Conservation (phyloP, 257 asterid genomes). For the Petrea volubilis region DNA sequence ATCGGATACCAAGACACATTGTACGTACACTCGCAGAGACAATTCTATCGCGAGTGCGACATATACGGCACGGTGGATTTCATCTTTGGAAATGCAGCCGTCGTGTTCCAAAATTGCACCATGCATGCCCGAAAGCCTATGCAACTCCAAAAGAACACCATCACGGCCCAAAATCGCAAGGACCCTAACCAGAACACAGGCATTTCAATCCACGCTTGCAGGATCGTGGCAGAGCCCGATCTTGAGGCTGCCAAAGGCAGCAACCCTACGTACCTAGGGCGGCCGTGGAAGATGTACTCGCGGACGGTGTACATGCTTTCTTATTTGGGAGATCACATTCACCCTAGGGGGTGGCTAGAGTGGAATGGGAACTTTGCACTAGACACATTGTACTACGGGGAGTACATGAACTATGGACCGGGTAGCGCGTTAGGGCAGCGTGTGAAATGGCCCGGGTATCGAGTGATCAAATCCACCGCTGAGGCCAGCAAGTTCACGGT, state of each 20-base stretch:
- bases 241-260: slow-evolving; percentile 29
- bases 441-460: slow-evolving; percentile 54
- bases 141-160: slow-evolving; percentile 42
- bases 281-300: slow-evolving; percentile 58
- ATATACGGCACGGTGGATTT: slow-evolving; percentile 55
- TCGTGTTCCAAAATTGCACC: slow-evolving; percentile 45
- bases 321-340: slow-evolving; percentile 35
- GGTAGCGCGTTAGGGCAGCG: slow-evolving; percentile 40
- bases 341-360: slow-evolving; percentile 49
- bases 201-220: slow-evolving; percentile 49
- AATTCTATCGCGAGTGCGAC: slow-evolving; percentile 56
- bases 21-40: slow-evolving; percentile 41
- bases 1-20: slow-evolving; percentile 55
- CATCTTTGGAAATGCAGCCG: slow-evolving; percentile 62
- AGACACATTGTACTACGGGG: slow-evolving; percentile 46
- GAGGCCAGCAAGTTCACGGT: slow-evolving; percentile 53
- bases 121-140: slow-evolving; percentile 45
- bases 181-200: slow-evolving; percentile 59
- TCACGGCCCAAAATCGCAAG: slow-evolving; percentile 54
- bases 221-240: slow-evolving; percentile 35
- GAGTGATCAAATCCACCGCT: slow-evolving; percentile 26
- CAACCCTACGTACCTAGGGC: slow-evolving; percentile 44
- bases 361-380: slow-evolving; percentile 43
- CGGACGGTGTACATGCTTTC: slow-evolving; percentile 50
- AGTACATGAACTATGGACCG: slow-evolving; percentile 54